Conservation (phyloP, 192 early-diverging fungal species). For the Piromyces finnis region DNA sequence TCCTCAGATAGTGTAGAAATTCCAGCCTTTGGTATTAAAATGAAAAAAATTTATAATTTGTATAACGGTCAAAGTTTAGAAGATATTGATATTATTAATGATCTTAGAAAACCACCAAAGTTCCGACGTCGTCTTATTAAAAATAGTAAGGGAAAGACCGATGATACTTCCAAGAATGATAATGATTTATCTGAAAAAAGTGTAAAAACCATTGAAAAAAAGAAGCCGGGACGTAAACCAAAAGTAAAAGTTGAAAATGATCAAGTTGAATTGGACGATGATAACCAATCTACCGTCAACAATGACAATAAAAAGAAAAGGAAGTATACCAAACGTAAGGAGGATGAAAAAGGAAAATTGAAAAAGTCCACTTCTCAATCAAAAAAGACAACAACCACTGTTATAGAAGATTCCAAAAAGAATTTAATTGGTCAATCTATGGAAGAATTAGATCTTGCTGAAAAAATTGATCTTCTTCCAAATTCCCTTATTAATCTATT, state of each 20-base stretch:
- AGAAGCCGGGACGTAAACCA: background rate
- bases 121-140: background rate
- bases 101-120: background rate
- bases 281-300: background rate
- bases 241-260: background rate
- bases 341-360: too few species aligned
- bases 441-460: background rate
- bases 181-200: background rate
- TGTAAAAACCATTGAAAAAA: background rate
- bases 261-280: too few species aligned
- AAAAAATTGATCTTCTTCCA: background rate
- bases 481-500: background rate
- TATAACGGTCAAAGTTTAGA: background rate
- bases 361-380: background rate
- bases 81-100: background rate
- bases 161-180: background rate
- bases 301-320: background rate
- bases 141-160: background rate
- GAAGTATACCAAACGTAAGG: background rate
- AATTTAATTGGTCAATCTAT: background rate
- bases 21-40: background rate
- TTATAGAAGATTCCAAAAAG: background rate
- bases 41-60: background rate
- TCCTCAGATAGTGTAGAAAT: background rate
- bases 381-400: background rate